A percentile compares a stretch with the other conserved stretches of the same genome.
phyloP scores from a whole-genome alignment of 2,329 filamentous ascomycete species.

The Elsinoe batatas region DNA sequence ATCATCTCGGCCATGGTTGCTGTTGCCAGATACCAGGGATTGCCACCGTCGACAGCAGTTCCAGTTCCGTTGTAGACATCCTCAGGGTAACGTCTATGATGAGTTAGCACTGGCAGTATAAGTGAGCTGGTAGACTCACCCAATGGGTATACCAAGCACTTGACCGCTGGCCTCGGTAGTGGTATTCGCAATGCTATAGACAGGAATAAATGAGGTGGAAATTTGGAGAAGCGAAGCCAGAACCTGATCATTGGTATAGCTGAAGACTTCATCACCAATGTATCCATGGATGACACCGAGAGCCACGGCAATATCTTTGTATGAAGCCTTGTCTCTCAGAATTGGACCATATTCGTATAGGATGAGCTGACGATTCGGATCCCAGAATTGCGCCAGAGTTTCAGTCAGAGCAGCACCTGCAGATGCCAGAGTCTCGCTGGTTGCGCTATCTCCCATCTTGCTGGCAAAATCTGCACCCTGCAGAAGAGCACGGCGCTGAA shows the following conservation, averaged over 20 bases:
- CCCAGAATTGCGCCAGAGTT: slow-evolving; percentile 26
- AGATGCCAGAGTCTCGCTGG: slow-evolving; percentile 20
- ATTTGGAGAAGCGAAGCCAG: slow-evolving; percentile 24
- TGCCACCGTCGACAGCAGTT: slow-evolving; percentile 23
- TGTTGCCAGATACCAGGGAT: slow-evolving; percentile 29
- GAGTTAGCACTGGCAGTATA: slow-evolving; percentile 9
- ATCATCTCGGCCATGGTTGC: slow-evolving; percentile 25
- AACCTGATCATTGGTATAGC: slow-evolving; percentile 26
- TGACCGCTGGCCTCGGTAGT: slow-evolving; percentile 20
- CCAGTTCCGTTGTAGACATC: slow-evolving; percentile 28
- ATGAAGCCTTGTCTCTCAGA: slow-evolving; percentile 23
- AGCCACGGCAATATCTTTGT: slow-evolving; percentile 26
- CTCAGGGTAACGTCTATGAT: slow-evolving; percentile 25
- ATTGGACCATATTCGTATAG: slow-evolving; percentile 28
- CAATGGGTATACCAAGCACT: slow-evolving; percentile 26
- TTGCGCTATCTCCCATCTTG: slow-evolving; percentile 22
- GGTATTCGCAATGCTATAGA: slow-evolving; percentile 24
- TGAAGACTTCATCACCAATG: slow-evolving; percentile 24
- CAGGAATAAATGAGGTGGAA: slow-evolving; percentile 23
- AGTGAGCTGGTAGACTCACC: slow-evolving; percentile 13
- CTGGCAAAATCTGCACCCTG: slow-evolving; percentile 24
- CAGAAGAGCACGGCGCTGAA: slow-evolving; percentile 24
- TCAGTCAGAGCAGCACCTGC: slow-evolving; percentile 22
- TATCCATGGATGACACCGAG: slow-evolving; percentile 27
- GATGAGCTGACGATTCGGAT: slow-evolving; percentile 22